These are phyloP conservation scores for Castanea crenata DNA, from an alignment of 306 rosid genomes.

Conservation along the genomic window DNA sequence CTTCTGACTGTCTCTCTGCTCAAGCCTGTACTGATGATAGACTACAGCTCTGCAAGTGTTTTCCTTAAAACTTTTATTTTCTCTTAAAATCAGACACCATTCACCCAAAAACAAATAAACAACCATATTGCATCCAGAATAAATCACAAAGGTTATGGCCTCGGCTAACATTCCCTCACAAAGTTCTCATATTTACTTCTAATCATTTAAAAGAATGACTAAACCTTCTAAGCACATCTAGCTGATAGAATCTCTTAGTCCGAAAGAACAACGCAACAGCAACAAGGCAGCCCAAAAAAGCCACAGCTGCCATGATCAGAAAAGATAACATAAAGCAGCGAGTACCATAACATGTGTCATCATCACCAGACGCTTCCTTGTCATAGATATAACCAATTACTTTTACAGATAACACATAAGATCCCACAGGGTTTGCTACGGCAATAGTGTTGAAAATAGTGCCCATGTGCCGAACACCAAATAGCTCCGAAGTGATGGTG, in stretches of 20 bases:
- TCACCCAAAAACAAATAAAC: not conserved
- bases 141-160: not conserved
- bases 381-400: conserved; percentile 85
- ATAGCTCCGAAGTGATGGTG: conserved; percentile 77
- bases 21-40: no score
- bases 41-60: no score
- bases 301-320: conserved; percentile 65
- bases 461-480: conserved; percentile 83
- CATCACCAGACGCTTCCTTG: conserved; percentile 42
- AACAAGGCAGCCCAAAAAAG: conserved; percentile 58
- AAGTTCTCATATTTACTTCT: not conserved
- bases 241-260: conserved; percentile 59
- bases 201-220: conserved; percentile 21
- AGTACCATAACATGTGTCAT: conserved; percentile 56
- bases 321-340: conserved; percentile 78
- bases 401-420: conserved; percentile 77
- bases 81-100: not conserved
- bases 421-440: conserved; percentile 79
- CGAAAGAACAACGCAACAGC: conserved; percentile 63
- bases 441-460: conserved; percentile 88
- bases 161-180: not conserved
- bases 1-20: no score
- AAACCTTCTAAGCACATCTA: conserved; percentile 49
- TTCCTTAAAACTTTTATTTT: not conserved
- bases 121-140: not conserved